Conservation (phyloP, 345 rosid species). For the Eucalyptus guilfoylei region DNA sequence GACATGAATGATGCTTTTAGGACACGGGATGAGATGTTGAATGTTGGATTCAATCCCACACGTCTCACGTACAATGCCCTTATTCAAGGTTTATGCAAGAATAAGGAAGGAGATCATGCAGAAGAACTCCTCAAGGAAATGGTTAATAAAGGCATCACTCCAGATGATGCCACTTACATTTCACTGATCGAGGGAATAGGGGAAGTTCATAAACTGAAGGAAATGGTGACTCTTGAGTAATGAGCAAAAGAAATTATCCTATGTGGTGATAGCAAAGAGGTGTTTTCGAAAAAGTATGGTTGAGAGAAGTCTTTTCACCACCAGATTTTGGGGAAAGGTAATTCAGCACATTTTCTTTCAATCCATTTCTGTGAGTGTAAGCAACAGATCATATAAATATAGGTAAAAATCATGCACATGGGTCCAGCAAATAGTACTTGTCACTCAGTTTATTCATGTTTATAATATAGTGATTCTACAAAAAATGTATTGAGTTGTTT, state of each 20-base stretch:
- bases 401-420: not conserved
- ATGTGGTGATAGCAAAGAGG: not conserved
- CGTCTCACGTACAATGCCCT: conserved; percentile 81
- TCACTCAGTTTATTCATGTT: not conserved
- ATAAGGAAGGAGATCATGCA: conserved; percentile 56
- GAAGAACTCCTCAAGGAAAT: conserved; percentile 74
- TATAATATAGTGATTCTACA: not conserved
- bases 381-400: not conserved
- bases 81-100: conserved; percentile 67
- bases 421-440: not conserved
- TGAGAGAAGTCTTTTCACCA: not conserved
- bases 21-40: conserved; percentile 82
- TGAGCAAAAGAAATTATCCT: not conserved
- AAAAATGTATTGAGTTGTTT: not conserved
- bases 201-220: not conserved
- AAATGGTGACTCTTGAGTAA: not conserved
- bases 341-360: not conserved
- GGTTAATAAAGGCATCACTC: conserved; percentile 70
- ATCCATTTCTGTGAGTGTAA: not conserved
- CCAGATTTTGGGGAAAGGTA: not conserved
- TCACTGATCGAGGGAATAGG: conserved; percentile 65
- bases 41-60: conserved; percentile 77
- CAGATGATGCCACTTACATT: conserved; percentile 64
- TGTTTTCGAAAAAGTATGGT: not conserved
- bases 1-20: conserved; percentile 66